phyloP scores from a whole-genome alignment of 108 stramenopile species.

The Discostella pseudostelligera region DNA sequence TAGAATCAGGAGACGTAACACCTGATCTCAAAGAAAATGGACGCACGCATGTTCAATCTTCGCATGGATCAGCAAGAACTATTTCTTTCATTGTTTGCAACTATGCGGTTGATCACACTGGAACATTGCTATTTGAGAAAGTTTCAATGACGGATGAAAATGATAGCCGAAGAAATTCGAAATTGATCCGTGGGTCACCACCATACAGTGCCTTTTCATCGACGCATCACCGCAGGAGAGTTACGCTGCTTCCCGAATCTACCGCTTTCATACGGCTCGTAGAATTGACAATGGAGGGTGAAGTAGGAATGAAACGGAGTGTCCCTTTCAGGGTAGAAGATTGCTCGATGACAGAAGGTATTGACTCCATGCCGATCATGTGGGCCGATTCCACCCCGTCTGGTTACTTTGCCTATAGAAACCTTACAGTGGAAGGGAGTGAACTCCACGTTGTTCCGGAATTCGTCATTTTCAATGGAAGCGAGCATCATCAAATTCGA shows the following conservation, averaged over 20 bases:
- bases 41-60: background rate
- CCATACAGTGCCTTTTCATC: conserved; percentile 77
- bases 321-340: conserved; percentile 70
- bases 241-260: conserved; percentile 70
- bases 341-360: conserved; percentile 66
- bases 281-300: conserved; percentile 76
- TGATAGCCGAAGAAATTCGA: conserved; percentile 17
- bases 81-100: conserved; percentile 69
- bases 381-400: conserved; percentile 68
- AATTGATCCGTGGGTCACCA: conserved; percentile 14
- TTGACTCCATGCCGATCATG: conserved; percentile 63
- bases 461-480: conserved; percentile 82
- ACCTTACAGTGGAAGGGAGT: conserved; percentile 62
- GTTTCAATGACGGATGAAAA: conserved; percentile 7
- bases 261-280: conserved; percentile 54
- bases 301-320: conserved; percentile 61
- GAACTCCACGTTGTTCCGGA: conserved; percentile 85
- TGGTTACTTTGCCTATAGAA: conserved; percentile 76
- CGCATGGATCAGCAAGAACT: conserved; percentile 20
- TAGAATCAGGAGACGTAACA: conserved; percentile 52
- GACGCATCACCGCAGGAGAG: conserved; percentile 47
- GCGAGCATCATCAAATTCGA: conserved; percentile 43
- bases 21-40: conserved; percentile 28
- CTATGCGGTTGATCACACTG: conserved; percentile 84
- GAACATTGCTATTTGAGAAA: conserved; percentile 69